Evolutionary conservation across 2,329 filamentous ascomycete genomes (phyloP), one percentile per base, ranked within the genome.

Genomic region (Stachybotrys chartarum): DNA sequence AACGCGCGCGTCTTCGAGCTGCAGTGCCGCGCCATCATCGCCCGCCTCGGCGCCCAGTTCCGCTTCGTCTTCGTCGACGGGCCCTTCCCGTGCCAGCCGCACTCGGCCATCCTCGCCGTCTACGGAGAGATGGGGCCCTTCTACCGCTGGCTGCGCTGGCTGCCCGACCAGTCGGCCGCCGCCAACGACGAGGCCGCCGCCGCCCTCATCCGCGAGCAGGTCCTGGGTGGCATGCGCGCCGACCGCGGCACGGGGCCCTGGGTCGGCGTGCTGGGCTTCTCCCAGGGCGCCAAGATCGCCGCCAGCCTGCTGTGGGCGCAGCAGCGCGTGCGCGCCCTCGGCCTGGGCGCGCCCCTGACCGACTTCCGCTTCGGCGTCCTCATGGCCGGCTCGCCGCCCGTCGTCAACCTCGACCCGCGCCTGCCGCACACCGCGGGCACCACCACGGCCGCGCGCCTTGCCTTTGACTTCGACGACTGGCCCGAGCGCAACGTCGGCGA

Each of bases 21-120:
- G 11, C 88, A 92, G 72, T 83, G 84, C 61, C 87, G 88, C 58
- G 74, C 74, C 59, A 62, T 82, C 54, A 67, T 70, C 52, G 60
- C 66, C 32, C 68, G 65, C 30, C 79, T 91, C 0, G 66, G 71
- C 49, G 68, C 77, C 7, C 70, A 78, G 50, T 90, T 91, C 68
- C 84, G 88, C 46, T 78, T 91, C 60, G 83, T 88, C 64, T 93
- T 87, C 72, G 83, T 82, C 60, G 82, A 91, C 61, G 88, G 77
- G 0, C 87, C 88, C 1, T 88, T 85, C 68, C 74, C 78, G 55
- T 86, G 82, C 60, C 67, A 75, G 3, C 73, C 87, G 1, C 84
- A 86, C 46, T 77, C 83, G 0, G 85, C 81, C 59, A 81, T 91
- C 14, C 69, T 83, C 18, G 69, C 77, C 14, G 84, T 89, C 5